Evolutionary conservation across 1,139 yeast genomes (phyloP).

Genomic region (Yamadazyma oceani): DNA sequence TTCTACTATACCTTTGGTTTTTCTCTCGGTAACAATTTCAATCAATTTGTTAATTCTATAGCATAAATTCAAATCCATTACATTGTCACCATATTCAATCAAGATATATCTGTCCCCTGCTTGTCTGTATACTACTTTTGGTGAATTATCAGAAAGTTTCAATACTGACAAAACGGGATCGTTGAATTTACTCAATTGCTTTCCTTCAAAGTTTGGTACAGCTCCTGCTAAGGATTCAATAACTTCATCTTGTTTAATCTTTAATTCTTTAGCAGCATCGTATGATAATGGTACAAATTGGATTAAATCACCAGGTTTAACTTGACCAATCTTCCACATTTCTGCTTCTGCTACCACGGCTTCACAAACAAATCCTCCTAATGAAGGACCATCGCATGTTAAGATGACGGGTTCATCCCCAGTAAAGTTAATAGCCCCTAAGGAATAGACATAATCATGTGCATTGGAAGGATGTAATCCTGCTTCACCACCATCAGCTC

Average conservation of each 20-base stretch:
- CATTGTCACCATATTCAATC: slow-evolving; percentile 89
- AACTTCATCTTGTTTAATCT: slow-evolving; percentile 55
- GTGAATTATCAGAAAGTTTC: slow-evolving; percentile 51
- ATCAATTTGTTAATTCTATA: slow-evolving; percentile 85
- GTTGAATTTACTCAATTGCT: slow-evolving; percentile 44
- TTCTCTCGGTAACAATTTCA: slow-evolving; percentile 62
- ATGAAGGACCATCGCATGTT: slow-evolving; percentile 95
- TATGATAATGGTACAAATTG: slow-evolving; percentile 76
- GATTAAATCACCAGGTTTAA: slow-evolving; percentile 87
- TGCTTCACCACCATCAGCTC: slow-evolving; percentile 97
- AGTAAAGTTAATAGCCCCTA: slow-evolving; percentile 95
- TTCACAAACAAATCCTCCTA: slow-evolving; percentile 96
- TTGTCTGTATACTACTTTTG: slow-evolving; percentile 83
- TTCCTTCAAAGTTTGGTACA: slow-evolving; percentile 17
- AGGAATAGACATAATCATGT: slow-evolving; percentile 93
- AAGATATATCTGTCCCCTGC: slow-evolving; percentile 94
- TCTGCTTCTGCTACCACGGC: slow-evolving; percentile 95
- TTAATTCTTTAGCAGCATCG: slow-evolving; percentile 65
- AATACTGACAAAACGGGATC: slow-evolving; percentile 61
- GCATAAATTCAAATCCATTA: slow-evolving; percentile 78
- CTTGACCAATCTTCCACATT: slow-evolving; percentile 98
- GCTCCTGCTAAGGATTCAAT: slow-evolving; percentile 49
- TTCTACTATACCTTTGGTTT: slow-evolving; percentile 80
- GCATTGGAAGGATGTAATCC: slow-evolving; percentile 98
- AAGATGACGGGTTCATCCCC: slow-evolving; percentile 98